phyloP scores from a whole-genome alignment of 2,329 filamentous ascomycete species.

The Aspergillus ochraceoroseus region DNA sequence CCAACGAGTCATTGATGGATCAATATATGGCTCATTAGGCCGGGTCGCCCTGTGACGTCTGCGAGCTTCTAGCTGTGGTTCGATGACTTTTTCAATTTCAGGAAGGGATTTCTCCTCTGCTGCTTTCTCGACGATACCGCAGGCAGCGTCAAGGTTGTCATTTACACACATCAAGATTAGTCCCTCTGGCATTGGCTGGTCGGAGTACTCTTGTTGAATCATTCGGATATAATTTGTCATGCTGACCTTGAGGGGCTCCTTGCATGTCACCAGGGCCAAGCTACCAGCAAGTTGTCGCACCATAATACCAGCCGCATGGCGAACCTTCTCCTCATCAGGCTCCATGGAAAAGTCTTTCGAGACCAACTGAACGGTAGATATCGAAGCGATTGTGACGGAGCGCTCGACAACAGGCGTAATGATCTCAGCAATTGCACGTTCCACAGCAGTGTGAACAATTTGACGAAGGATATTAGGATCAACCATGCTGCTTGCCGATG shows the following conservation, averaged over 20 bases:
- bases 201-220: slow-evolving; percentile 60
- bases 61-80: slow-evolving; percentile 70
- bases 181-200: slow-evolving; percentile 79
- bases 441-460: slow-evolving; percentile 81
- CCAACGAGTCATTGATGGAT: slow-evolving; percentile 79
- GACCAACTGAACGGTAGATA: slow-evolving; percentile 91
- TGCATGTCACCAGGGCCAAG: slow-evolving; percentile 93
- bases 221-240: slow-evolving; percentile 97
- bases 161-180: slow-evolving; percentile 98
- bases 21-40: slow-evolving; percentile 78
- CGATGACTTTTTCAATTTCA: slow-evolving; percentile 92
- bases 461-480: slow-evolving; percentile 60
- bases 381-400: slow-evolving; percentile 95
- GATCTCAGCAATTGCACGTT: slow-evolving; percentile 88
- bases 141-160: slow-evolving; percentile 90
- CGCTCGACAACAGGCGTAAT: slow-evolving; percentile 96
- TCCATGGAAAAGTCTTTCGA: slow-evolving; percentile 96
- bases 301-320: slow-evolving; percentile 84
- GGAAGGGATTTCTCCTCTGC: slow-evolving; percentile 88
- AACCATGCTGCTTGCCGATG: slow-evolving; percentile 69
- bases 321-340: slow-evolving; percentile 78
- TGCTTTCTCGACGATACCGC: slow-evolving; percentile 88
- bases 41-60: slow-evolving; percentile 69
- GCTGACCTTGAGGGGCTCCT: slow-evolving; percentile 91
- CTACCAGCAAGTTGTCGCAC: slow-evolving; percentile 92